Conservation (phyloP, 1,139 yeast species). For the Yamadazyma kanchanaburiensis region DNA sequence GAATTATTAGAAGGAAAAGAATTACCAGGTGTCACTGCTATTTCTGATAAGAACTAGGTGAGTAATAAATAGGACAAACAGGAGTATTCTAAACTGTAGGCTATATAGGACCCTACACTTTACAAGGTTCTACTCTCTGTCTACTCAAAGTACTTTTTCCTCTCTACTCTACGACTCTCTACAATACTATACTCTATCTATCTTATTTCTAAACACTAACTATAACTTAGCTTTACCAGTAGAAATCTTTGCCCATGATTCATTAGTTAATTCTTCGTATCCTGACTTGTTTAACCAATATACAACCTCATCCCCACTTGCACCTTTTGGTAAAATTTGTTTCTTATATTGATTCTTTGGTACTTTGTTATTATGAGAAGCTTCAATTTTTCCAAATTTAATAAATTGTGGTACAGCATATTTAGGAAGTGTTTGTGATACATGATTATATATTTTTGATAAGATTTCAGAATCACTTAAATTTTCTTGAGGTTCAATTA, state of each 20-base stretch:
- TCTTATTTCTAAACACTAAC: too few relatives aligned
- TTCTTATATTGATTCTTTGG: slow-evolving; percentile 75
- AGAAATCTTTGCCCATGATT: slow-evolving; percentile 55
- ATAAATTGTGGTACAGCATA: slow-evolving; percentile 87
- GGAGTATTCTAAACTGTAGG: too few relatives aligned
- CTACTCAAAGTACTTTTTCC: too few relatives aligned
- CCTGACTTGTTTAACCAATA: slow-evolving; percentile 57
- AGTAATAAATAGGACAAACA: too few relatives aligned
- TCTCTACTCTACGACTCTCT: too few relatives aligned
- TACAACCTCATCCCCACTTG: slow-evolving; percentile 54
- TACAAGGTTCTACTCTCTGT: too few relatives aligned
- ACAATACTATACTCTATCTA: too few relatives aligned
- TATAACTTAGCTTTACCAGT: slow-evolving; percentile 34
- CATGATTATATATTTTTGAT: slow-evolving; percentile 29
- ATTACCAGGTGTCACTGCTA: slow-evolving; percentile 93
- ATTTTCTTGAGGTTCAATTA: slow-evolving; percentile 53
- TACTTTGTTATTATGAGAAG: slow-evolving; percentile 83
- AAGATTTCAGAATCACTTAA: slow-evolving; percentile 27
- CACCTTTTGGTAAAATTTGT: slow-evolving; percentile 74
- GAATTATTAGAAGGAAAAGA: slow-evolving; percentile 97
- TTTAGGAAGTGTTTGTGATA: slow-evolving; percentile 59
- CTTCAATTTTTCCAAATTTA: slow-evolving; percentile 58
- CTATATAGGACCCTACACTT: too few relatives aligned
- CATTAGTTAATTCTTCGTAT: slow-evolving; percentile 57
- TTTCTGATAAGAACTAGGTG: slow-evolving; percentile 22